phyloP scores from a whole-genome alignment of 345 rosid species.

The Barbarea vulgaris region DNA sequence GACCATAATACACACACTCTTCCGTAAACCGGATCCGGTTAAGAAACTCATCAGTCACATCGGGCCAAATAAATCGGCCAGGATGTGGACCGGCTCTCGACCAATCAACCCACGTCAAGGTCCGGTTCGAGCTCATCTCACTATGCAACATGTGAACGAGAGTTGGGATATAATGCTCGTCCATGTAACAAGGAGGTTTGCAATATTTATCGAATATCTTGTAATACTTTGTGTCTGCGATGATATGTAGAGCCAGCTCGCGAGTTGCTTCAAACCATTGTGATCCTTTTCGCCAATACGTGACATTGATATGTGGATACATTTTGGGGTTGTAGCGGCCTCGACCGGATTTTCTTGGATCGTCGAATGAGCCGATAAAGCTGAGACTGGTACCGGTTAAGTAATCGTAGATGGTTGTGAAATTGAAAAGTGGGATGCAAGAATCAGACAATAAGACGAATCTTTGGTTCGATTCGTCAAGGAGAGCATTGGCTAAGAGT shows the following conservation, averaged over 20 bases:
- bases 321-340: conserved; percentile 67
- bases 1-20: conserved; percentile 54
- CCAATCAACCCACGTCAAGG: conserved; percentile 77
- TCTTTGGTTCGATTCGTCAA: conserved; percentile 64
- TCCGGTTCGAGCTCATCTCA: conserved; percentile 50
- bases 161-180: conserved; percentile 79
- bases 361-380: conserved; percentile 53
- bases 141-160: conserved; percentile 46
- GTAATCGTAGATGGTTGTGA: conserved; percentile 56
- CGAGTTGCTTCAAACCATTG: conserved; percentile 81
- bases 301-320: conserved; percentile 56
- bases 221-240: conserved; percentile 56
- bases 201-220: conserved; percentile 48
- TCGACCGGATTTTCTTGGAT: conserved; percentile 50
- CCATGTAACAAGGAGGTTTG: conserved; percentile 61
- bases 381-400: conserved; percentile 53
- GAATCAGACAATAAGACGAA: conserved; percentile 72
- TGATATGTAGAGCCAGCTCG: conserved; percentile 46
- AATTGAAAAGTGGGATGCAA: conserved; percentile 69
- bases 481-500: conserved; percentile 69
- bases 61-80: conserved; percentile 46
- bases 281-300: conserved; percentile 79
- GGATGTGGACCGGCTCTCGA: conserved; percentile 70
- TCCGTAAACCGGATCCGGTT: conserved; percentile 46
- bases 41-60: conserved; percentile 56